Base-by-base conservation (phyloP, 2,329 filamentous ascomycete genomes). In the Podosphaera xanthii region DNA sequence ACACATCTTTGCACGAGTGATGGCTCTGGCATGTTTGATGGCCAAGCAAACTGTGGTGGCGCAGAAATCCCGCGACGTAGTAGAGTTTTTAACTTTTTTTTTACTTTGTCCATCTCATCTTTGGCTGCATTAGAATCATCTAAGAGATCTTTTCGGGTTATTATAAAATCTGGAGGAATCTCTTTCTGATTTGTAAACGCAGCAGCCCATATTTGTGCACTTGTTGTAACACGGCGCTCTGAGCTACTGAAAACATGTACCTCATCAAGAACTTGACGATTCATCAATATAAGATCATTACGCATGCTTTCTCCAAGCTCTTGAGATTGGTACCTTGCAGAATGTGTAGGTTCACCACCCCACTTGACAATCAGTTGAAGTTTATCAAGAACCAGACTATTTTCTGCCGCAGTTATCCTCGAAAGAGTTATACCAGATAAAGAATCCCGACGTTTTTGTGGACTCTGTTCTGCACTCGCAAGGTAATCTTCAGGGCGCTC, bases 31-130 rank as follows among this genome's bases (percentile, higher is more conserved):
- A 92, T 92, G 64, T 92, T 91, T 49, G 87, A 82, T 1, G 92
- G 92, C 92, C 92, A 98, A n/a, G 92, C 88, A 69, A 98, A 98
- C 67, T 98, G 89, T 22, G 91, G 83, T 8, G 92, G 92, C 0
- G 91, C 87, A 67, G 92, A 86, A 62, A 89, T 87, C n/a, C 91
- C 92, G 70, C 95, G 87, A 36, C 92, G 83, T 60, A 98, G 72
- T 30, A 98, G 77, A 0, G 87, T 84, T 73, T 98, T 98, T 35
- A 98, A 78, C 80, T 94, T 96, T 79, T 98, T 98, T 77, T 98
- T 98, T 59, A 98, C 92, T 72, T 95, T 96, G 72, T 98, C 94
- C 86, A 96, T 98, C 68, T 95, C 89, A 69, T 98, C 92, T 70
- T 98, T 98, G 60, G 92, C 92, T 3, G 92, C 92, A 70, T 98